These are phyloP conservation scores for Fulvia fulva DNA, from an alignment of 2,329 filamentous ascomycete species.

Conservation along the genomic window DNA sequence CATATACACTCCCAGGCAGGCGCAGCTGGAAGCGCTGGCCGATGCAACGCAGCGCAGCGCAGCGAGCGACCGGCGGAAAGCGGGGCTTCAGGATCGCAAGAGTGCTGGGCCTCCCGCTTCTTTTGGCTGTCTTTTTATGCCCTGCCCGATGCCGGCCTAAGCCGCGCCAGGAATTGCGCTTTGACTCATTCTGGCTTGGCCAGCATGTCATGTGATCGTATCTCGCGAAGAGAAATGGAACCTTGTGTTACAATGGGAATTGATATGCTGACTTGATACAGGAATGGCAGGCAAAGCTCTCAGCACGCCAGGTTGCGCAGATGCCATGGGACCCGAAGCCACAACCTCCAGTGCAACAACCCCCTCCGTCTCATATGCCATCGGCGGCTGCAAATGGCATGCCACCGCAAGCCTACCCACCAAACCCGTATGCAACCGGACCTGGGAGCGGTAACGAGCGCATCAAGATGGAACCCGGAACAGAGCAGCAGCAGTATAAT, in stretches of 20 bases:
- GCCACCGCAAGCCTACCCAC: constrained; percentile 19
- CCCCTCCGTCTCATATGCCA: constrained; percentile 21
- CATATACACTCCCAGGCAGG: constrained; percentile 3
- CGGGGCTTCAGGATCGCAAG: constrained; percentile 39
- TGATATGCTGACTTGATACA: constrained; percentile 38
- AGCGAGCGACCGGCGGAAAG: constrained; percentile 34
- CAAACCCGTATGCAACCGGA: constrained; percentile 11
- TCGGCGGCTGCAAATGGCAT: constrained; percentile 19
- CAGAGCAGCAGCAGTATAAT: constrained; percentile 29
- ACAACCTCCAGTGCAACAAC: constrained; percentile 48
- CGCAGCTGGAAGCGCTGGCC: constrained; percentile 17
- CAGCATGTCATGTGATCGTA: not conserved
- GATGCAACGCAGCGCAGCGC: constrained; percentile 5
- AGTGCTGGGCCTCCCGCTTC: constrained; percentile 39
- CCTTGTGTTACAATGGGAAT: not conserved
- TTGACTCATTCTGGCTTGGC: constrained; percentile 1
- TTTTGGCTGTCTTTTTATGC: constrained; percentile 47
- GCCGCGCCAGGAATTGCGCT: constrained; percentile 20
- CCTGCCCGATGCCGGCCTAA: constrained; percentile 12
- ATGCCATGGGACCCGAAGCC: constrained; percentile 96
- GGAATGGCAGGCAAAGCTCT: constrained; percentile 93
- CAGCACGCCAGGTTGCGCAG: constrained; percentile 74
- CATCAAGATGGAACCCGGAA: constrained; percentile 52
- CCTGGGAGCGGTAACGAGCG: constrained; percentile 43
- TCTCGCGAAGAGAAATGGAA: not conserved